A percentile compares a stretch with the other conserved stretches of the same genome.
Evolutionary conservation across 2,329 filamentous ascomycete genomes (phyloP).

Genomic region (Ceratocystis cacaofunesta): DNA sequence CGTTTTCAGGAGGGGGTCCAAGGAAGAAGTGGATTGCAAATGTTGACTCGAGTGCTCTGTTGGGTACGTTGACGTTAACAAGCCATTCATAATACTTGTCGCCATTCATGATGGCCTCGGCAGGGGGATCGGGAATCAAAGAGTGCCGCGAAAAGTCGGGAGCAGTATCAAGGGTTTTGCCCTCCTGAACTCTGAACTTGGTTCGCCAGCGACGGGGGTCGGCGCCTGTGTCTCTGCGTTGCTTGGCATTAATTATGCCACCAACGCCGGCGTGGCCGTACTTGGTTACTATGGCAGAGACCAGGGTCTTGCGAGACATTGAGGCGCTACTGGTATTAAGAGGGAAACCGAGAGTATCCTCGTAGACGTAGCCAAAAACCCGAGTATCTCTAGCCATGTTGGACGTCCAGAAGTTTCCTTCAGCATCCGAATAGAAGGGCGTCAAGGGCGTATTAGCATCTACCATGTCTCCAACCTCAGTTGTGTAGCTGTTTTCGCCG

Average conservation of each 20-base stretch:
- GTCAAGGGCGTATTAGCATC: slow-evolving; percentile 43
- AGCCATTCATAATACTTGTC: slow-evolving; percentile 48
- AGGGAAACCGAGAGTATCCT: slow-evolving; percentile 34
- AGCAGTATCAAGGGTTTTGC: slow-evolving; percentile 12
- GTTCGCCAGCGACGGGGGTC: slow-evolving; percentile 6
- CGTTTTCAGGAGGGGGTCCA: slow-evolving; percentile 34
- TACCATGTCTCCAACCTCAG: slow-evolving; percentile 37
- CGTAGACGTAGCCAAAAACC: slow-evolving; percentile 60
- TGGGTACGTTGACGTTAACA: slow-evolving; percentile 48
- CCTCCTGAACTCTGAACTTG: slow-evolving; percentile 16
- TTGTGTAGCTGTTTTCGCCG: slow-evolving; percentile 46
- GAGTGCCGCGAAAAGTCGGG: slow-evolving; percentile 16
- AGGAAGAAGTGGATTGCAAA: slow-evolving; percentile 55
- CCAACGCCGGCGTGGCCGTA: slow-evolving; percentile 31
- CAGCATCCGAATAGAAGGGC: slow-evolving; percentile 48
- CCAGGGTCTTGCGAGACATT: slow-evolving; percentile 14
- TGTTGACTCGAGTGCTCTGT: slow-evolving; percentile 43
- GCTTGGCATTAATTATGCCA: slow-evolving; percentile 38
- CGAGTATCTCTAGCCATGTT: slow-evolving; percentile 42
- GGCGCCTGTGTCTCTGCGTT: slow-evolving; percentile 5
- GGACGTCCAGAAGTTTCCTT: slow-evolving; percentile 54
- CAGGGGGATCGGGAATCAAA: slow-evolving; percentile 18
- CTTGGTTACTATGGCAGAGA: slow-evolving; percentile 25
- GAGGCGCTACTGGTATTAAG: slow-evolving; percentile 17
- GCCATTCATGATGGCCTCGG: slow-evolving; percentile 25